Conservation (phyloP, 2,329 filamentous ascomycete species). For the Cordyceps fumosorosea region DNA sequence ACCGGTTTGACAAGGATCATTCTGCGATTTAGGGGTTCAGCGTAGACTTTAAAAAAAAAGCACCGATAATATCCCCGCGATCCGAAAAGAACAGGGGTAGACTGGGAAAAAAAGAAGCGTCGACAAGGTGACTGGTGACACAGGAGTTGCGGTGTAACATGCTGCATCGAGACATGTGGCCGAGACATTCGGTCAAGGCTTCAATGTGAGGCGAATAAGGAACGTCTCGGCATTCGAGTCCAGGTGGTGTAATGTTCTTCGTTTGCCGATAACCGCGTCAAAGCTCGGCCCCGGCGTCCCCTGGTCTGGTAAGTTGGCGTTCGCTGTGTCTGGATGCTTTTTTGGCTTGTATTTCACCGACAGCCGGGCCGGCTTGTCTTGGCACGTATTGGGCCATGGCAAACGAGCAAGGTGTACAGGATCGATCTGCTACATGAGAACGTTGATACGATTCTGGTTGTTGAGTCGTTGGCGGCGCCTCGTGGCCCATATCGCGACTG, state of each 20-base stretch:
- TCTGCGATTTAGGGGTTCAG: neutral
- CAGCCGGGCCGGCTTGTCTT: too few species aligned
- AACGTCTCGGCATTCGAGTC: neutral
- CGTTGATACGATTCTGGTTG: too few species aligned
- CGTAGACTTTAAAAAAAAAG: neutral
- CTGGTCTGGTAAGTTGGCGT: neutral
- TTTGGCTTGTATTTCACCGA: too few species aligned
- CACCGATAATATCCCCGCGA: neutral
- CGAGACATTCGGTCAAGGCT: neutral
- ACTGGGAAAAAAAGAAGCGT: slow-evolving; percentile 2
- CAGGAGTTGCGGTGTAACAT: slow-evolving; percentile 4
- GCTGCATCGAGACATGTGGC: neutral
- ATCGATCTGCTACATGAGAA: too few species aligned
- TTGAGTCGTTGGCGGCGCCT: too few species aligned
- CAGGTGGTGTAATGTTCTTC: neutral
- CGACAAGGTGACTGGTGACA: neutral
- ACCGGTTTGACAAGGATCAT: neutral
- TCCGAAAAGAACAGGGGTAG: neutral
- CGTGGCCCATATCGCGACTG: too few species aligned
- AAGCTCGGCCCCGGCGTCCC: neutral
- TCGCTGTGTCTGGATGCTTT: too few species aligned
- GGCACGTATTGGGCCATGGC: too few species aligned
- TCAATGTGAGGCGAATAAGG: neutral
- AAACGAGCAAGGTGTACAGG: too few species aligned
- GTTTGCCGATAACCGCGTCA: neutral